A percentile compares a stretch with the other conserved stretches of the same genome.
These are phyloP conservation scores for Podila epigama DNA, from an alignment of 192 early-diverging fungal species.

Conservation along the genomic window DNA sequence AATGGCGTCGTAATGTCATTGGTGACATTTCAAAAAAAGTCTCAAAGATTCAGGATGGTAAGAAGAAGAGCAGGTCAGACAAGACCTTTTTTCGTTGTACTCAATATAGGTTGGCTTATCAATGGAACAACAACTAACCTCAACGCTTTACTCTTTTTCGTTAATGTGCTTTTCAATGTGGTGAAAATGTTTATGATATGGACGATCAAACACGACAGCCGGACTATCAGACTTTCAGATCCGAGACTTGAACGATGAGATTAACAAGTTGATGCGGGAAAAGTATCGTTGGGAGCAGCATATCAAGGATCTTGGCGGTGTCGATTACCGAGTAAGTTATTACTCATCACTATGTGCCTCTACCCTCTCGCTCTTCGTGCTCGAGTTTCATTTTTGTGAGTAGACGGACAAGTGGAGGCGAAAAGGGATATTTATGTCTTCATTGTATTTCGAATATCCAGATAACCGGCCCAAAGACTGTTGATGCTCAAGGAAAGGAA, in stretches of 20 bases:
- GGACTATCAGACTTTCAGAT: conserved; percentile 90
- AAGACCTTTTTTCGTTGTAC: too few relatives aligned
- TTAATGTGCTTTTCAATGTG: neutral
- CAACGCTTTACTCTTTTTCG: conserved; percentile 1
- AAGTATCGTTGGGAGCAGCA: conserved; percentile 92
- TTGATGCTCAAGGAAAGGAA: conserved; percentile 89
- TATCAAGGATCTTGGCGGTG: conserved; percentile 91
- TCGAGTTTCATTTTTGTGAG: too few relatives aligned
- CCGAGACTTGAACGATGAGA: conserved; percentile 94
- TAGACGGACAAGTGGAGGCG: too few relatives aligned
- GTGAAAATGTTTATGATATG: too few relatives aligned
- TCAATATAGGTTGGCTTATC: too few relatives aligned
- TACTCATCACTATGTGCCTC: too few relatives aligned
- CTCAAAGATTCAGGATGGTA: conserved; percentile 90
- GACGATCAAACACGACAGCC: conserved; percentile 56
- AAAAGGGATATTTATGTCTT: too few relatives aligned
- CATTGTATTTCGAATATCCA: conserved; percentile 20
- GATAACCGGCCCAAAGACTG: conserved; percentile 75
- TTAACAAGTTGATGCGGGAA: conserved; percentile 93
- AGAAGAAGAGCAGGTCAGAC: too few relatives aligned
- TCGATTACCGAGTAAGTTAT: conserved; percentile 81
- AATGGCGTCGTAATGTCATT: conserved; percentile 90
- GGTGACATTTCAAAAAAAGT: conserved; percentile 89
- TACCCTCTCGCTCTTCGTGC: too few relatives aligned
- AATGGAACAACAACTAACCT: neutral